These are phyloP conservation scores for Ophiostoma tasmaniense DNA, from an alignment of 2,329 filamentous ascomycete genomes.

Conservation along the genomic window DNA sequence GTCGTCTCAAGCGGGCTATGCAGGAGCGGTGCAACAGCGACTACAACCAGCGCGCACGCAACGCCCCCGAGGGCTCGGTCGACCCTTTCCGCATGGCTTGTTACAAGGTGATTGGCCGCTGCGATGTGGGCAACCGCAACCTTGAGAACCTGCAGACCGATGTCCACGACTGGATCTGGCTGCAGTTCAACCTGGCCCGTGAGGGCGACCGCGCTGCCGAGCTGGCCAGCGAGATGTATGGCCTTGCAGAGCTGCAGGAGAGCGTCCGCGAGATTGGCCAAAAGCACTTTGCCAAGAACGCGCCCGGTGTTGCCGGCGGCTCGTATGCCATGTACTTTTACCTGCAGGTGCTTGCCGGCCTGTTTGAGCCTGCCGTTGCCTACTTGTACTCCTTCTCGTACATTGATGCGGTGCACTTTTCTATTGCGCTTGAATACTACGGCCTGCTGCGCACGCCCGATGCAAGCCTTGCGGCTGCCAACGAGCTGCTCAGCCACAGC, in stretches of 20 bases:
- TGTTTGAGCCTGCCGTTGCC: conserved; percentile 88
- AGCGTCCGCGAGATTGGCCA: conserved; percentile 83
- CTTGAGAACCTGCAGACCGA: conserved; percentile 55
- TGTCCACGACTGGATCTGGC: conserved; percentile 64
- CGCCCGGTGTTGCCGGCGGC: conserved; percentile 62
- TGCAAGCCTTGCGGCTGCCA: conserved; percentile 53
- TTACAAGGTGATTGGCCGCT: conserved; percentile 91
- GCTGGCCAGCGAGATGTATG: conserved; percentile 58
- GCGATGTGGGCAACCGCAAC: conserved; percentile 56
- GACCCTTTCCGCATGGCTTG: conserved; percentile 96
- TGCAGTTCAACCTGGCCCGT: conserved; percentile 60
- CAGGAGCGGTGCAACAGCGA: conserved; percentile 85
- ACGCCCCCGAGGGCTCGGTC: conserved; percentile 76
- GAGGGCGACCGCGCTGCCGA: conserved; percentile 56
- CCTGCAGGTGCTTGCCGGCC: conserved; percentile 77
- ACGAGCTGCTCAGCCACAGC: conserved; percentile 59
- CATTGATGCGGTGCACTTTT: conserved; percentile 90
- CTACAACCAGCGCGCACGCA: conserved; percentile 75
- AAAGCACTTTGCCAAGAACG: conserved; percentile 78
- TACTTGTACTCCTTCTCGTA: conserved; percentile 90
- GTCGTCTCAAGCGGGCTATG: conserved; percentile 66
- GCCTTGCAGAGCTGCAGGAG: conserved; percentile 59
- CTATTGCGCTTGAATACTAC: conserved; percentile 80
- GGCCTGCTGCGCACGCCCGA: conserved; percentile 81
- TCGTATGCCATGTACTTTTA: conserved; percentile 89